A percentile compares a stretch with the other conserved stretches of the same genome.
Evolutionary conservation across 345 rosid genomes (phyloP).

Genomic region (Moricandia moricandioides): DNA sequence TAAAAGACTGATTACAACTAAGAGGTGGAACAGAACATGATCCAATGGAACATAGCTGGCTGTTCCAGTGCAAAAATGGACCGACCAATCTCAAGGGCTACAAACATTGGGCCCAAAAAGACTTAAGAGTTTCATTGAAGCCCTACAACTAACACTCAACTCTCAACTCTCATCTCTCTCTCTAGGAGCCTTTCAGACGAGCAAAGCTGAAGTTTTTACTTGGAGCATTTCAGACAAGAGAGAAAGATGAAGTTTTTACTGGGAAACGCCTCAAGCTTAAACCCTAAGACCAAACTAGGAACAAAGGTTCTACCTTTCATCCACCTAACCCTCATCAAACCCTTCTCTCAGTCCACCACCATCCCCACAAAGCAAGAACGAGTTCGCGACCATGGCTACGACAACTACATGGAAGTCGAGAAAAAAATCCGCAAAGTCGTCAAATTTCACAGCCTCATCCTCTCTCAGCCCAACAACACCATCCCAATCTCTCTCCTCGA

Average conservation of each 20-base stretch:
- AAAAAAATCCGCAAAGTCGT: constrained; percentile 75
- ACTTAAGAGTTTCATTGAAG: too few relatives aligned
- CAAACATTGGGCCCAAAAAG: too few relatives aligned
- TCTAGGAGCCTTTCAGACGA: not conserved
- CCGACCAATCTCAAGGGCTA: too few relatives aligned
- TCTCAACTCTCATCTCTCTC: not conserved
- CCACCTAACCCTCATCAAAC: constrained; percentile 24
- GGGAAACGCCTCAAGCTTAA: constrained; percentile 25
- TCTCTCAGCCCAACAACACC: constrained; percentile 62
- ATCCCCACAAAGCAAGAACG: constrained; percentile 73
- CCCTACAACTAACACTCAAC: too few relatives aligned
- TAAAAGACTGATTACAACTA: not conserved
- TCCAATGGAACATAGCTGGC: not conserved
- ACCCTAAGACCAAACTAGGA: constrained; percentile 18
- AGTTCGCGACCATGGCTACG: constrained; percentile 89
- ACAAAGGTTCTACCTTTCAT: not conserved
- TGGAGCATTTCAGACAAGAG: constrained; percentile 2
- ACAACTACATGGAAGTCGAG: constrained; percentile 95
- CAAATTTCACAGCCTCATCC: constrained; percentile 70
- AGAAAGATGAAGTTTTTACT: constrained; percentile 24
- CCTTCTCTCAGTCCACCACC: constrained; percentile 71
- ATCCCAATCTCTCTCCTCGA: constrained; percentile 70
- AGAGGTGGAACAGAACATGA: not conserved
- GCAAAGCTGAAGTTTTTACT: constrained; percentile 14
- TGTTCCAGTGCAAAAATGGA: too few relatives aligned